Percentiles rank a stretch among this genome's conserved stretches.
phyloP scores from a whole-genome alignment of 2,329 filamentous ascomycete species.

The Botrytis aclada region DNA sequence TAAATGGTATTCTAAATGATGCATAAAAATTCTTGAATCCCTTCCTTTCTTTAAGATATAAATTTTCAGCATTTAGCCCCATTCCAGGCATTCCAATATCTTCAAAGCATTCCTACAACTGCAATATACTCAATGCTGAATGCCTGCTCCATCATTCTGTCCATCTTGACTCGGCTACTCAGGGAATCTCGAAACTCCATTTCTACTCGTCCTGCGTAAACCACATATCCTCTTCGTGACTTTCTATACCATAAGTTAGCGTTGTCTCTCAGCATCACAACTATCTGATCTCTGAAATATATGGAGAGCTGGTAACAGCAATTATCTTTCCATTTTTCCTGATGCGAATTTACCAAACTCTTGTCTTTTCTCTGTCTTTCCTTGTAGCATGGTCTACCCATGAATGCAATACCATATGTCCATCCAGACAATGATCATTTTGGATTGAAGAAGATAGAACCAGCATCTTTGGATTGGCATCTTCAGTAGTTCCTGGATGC shows the following conservation, averaged over 20 bases:
- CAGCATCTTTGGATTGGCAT: too few species aligned
- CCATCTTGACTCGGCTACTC: background rate
- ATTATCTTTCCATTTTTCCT: too few species aligned
- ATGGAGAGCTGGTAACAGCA: too few species aligned
- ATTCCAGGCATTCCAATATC: background rate
- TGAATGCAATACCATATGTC: too few species aligned
- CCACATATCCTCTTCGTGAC: background rate
- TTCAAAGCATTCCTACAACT: background rate
- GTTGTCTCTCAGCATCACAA: background rate
- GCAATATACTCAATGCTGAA: background rate
- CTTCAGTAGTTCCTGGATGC: too few species aligned
- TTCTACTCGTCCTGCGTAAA: background rate
- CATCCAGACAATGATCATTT: too few species aligned
- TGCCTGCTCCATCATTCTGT: background rate
- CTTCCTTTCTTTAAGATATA: background rate
- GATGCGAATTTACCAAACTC: background rate
- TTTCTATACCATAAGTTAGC: background rate
- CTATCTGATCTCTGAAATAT: background rate
- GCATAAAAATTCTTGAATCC: background rate
- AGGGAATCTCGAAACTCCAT: background rate
- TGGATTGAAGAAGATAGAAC: too few species aligned
- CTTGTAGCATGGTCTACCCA: too few species aligned
- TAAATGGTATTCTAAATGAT: background rate
- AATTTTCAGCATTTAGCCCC: background rate
- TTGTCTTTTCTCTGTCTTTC: too few species aligned